Conservation (phyloP, 2,329 filamentous ascomycete species). For the Aaosphaeria pasadenensis region DNA sequence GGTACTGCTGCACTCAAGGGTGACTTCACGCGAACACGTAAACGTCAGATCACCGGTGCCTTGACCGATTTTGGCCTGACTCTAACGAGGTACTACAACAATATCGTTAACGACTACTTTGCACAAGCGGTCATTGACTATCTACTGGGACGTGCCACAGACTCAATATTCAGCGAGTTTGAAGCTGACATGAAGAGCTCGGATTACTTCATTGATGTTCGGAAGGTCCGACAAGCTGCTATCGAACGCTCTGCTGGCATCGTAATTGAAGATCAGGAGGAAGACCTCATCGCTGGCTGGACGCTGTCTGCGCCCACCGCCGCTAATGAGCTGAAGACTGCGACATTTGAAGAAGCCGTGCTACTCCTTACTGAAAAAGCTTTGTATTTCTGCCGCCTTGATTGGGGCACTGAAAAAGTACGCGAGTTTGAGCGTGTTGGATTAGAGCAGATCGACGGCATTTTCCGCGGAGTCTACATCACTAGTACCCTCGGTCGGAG, state of each 20-base stretch:
- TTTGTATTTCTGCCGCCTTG: constrained; percentile 85
- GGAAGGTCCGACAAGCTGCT: constrained; percentile 79
- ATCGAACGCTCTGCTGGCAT: constrained; percentile 87
- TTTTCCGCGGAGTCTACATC: constrained; percentile 84
- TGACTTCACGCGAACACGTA: constrained; percentile 88
- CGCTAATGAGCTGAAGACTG: constrained; percentile 63
- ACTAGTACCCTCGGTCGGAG: constrained; percentile 78
- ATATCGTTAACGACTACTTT: constrained; percentile 97
- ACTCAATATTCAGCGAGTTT: constrained; percentile 87
- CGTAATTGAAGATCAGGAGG: constrained; percentile 71
- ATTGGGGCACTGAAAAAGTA: constrained; percentile 95
- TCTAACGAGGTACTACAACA: constrained; percentile 73
- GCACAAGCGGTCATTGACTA: constrained; percentile 95
- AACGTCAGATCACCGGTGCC: constrained; percentile 86
- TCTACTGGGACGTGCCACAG: constrained; percentile 81
- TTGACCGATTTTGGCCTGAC: constrained; percentile 89
- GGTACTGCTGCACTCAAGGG: constrained; percentile 95
- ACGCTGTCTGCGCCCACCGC: constrained; percentile 74
- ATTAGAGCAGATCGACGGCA: constrained; percentile 66
- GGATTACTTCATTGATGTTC: constrained; percentile 84
- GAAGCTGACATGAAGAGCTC: constrained; percentile 89
- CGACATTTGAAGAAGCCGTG: constrained; percentile 84
- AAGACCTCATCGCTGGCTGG: constrained; percentile 88
- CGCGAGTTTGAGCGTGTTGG: constrained; percentile 85
- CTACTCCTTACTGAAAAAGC: constrained; percentile 81